Base-by-base conservation (phyloP, 352 stramenopile genomes). In the Phytophthora europaea region DNA sequence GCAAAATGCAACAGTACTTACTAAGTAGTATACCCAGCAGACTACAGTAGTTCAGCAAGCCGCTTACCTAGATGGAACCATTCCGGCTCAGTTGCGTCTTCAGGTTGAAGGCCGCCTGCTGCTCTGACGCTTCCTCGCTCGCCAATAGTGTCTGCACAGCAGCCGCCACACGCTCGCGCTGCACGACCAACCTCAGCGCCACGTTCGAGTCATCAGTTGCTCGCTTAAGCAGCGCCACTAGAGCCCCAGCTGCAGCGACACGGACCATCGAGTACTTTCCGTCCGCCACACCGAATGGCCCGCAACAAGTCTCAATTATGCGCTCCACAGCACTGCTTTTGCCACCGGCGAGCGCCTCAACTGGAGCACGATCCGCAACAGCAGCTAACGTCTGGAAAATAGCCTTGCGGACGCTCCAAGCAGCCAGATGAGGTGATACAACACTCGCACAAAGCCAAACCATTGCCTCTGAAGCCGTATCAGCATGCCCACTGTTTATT, bases 251-350 rank as follows among this genome's bases (percentile, higher is more conserved):
- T 2, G 87, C 84, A 7, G 89, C 85, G 26, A 91, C 78, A 51
- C 89, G 87, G 20, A 95, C 76, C 76, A 89, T 88, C 53, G 79
- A 84, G 65, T 92, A 94, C 75, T 94, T 93, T 43, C 64, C 75
- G 34, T 95, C 87, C 9, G 74, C 73, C 26, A 93, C 81, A 20
- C 89, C 89, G 50, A 84, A 73, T 15, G 85, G 70, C 4, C 83
- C 82, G 20, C 85, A 89, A 54, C 87, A 91, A 6, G 22, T 67
- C 23, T 80, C 61, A 9, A 93, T 52, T 2, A 94, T 33, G 5
- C 63, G 69, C 12, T 81, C 76, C 48, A 84, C 72, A 13, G 77
- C 67, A 22, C 72, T 58, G 6, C 57, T 71, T 36, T 75, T 73
- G 16, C 31, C 55, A 23, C 61, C 64, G 13, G 22, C 23, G 0